Percentiles rank a stretch among this genome's conserved stretches.
Evolutionary conservation across 2,329 filamentous ascomycete species (phyloP).

Genomic region (Fusarium paranaense): DNA sequence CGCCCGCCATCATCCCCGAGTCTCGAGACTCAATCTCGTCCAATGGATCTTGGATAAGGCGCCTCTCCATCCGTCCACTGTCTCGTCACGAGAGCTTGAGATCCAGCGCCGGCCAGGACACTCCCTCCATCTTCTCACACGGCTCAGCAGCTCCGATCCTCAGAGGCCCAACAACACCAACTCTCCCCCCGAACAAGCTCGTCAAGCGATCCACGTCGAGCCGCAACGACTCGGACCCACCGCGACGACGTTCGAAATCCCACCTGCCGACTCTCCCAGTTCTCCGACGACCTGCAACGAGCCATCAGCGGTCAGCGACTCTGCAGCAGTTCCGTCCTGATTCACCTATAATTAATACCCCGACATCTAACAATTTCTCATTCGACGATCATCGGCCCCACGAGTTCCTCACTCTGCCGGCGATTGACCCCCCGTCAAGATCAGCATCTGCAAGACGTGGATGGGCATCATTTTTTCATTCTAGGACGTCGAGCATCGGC

Average conservation of each 20-base stretch:
- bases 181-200: slow-evolving; percentile 77
- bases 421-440: slow-evolving; percentile 36
- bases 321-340: slow-evolving; percentile 65
- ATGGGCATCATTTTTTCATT: slow-evolving; percentile 71
- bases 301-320: slow-evolving; percentile 80
- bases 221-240: slow-evolving; percentile 57
- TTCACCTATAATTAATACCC: slow-evolving; percentile 41
- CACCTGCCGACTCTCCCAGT: slow-evolving; percentile 73
- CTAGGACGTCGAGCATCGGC: slow-evolving; percentile 47
- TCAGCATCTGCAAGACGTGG: slow-evolving; percentile 32
- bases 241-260: slow-evolving; percentile 65
- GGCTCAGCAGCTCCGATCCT: slow-evolving; percentile 75
- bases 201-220: slow-evolving; percentile 77
- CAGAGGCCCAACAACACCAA: slow-evolving; percentile 51
- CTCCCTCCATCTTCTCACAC: slow-evolving; percentile 75
- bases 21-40: slow-evolving; percentile 70
- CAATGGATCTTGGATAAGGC: slow-evolving; percentile 77
- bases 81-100: slow-evolving; percentile 73
- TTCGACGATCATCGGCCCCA: slow-evolving; percentile 51
- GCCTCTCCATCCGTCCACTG: slow-evolving; percentile 73
- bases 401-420: slow-evolving; percentile 45
- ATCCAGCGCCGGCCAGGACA: slow-evolving; percentile 74
- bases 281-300: slow-evolving; percentile 80
- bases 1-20: slow-evolving; percentile 54
- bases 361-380: slow-evolving; percentile 47